A percentile compares a stretch with the other conserved stretches of the same genome.
phyloP scores from a whole-genome alignment of 495 filamentous ascomycete genomes.

The Hyaloscypha hepaticicola region DNA sequence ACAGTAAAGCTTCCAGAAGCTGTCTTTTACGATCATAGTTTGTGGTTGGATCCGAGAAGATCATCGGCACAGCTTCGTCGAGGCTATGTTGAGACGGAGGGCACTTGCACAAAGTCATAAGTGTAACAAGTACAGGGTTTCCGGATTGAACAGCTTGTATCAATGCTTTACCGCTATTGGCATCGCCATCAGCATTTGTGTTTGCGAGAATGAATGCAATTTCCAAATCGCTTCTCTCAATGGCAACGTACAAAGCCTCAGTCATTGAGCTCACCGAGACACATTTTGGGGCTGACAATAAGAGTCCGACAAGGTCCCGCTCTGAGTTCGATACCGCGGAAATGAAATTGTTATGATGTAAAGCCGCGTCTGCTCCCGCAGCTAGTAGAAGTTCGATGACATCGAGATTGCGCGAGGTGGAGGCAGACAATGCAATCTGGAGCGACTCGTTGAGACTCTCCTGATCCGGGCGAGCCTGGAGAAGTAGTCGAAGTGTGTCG shows the following conservation, averaged over 20 bases:
- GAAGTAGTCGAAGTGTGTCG: too few relatives aligned
- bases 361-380: not conserved
- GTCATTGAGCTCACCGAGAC: not conserved
- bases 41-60: constrained; percentile 5
- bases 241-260: not conserved
- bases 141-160: constrained; percentile 4
- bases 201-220: not conserved
- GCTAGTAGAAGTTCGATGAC: not conserved
- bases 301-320: not conserved
- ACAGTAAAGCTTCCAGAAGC: not conserved
- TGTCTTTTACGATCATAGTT: not conserved
- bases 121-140: not conserved
- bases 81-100: not conserved
- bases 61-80: not conserved
- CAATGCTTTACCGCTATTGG: constrained; percentile 7
- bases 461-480: too few relatives aligned
- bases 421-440: too few relatives aligned
- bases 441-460: too few relatives aligned
- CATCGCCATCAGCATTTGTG: constrained; percentile 9
- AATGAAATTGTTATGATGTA: not conserved
- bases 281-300: not conserved
- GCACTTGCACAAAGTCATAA: constrained; percentile 1
- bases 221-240: not conserved
- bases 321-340: not conserved
- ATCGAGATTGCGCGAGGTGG: too few relatives aligned